These are phyloP conservation scores for Hirschfeldia incana DNA, from an alignment of 345 rosid species.

Conservation along the genomic window DNA sequence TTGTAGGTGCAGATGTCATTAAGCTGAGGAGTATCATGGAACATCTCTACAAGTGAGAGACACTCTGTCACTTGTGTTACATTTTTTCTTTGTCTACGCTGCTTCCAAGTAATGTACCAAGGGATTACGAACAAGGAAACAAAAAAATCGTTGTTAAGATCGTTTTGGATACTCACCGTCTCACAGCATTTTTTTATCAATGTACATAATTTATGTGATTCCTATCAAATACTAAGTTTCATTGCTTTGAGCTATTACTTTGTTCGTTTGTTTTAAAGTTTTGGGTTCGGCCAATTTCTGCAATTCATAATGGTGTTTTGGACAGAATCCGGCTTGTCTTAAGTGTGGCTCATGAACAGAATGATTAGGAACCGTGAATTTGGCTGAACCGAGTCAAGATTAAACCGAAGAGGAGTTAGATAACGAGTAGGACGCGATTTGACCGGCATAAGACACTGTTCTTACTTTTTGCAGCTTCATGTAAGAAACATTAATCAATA, in stretches of 20 bases:
- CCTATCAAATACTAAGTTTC: background rate
- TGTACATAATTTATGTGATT: conserved; percentile 1
- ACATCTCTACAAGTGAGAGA: conserved; percentile 60
- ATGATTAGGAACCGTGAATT: no score
- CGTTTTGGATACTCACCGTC: background rate
- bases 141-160: background rate
- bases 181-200: background rate
- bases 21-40: conserved; percentile 59
- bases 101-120: background rate
- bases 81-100: background rate
- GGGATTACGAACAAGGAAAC: background rate
- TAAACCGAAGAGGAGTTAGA: no score
- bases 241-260: conserved; percentile 9
- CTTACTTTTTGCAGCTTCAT: no score
- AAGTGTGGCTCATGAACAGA: no score
- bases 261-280: background rate
- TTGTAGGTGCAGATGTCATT: conserved; percentile 3
- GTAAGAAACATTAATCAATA: no score
- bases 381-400: no score
- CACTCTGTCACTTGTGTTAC: background rate
- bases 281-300: background rate
- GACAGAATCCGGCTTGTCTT: no score
- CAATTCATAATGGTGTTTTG: conserved; percentile 12
- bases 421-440: no score
- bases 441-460: no score